A percentile compares a stretch with the other conserved stretches of the same genome.
These are phyloP conservation scores for Barnettozyma salicaria DNA, from an alignment of 805 yeast species.

Conservation along the genomic window DNA sequence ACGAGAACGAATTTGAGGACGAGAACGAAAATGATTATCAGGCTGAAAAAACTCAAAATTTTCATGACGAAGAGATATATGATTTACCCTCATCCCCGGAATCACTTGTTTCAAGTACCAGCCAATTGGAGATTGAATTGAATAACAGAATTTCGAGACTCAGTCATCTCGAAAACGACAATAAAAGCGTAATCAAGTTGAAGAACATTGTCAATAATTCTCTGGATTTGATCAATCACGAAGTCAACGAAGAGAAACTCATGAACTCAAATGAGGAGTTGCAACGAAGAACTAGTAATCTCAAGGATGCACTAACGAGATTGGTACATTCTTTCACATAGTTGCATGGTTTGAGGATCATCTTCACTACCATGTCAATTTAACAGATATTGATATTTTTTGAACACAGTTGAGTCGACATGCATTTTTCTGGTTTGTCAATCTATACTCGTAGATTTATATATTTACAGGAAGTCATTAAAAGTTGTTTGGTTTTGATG, in stretches of 20 bases:
- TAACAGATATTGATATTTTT: too few species aligned
- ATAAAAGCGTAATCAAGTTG: constrained; percentile 16
- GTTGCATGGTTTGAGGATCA: neutral
- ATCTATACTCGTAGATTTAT: neutral
- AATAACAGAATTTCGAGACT: constrained; percentile 13
- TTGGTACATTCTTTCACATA: constrained; percentile 16
- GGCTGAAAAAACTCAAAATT: neutral
- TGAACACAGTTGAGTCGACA: too few species aligned
- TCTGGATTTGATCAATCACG: constrained; percentile 16
- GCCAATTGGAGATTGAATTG: constrained; percentile 21
- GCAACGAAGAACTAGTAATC: constrained; percentile 7
- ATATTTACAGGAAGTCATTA: constrained; percentile 4
- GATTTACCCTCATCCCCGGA: constrained; percentile 23
- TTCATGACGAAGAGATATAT: neutral
- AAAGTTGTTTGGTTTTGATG: constrained; percentile 4
- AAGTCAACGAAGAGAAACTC: constrained; percentile 11
- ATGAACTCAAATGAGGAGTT: constrained; percentile 14
- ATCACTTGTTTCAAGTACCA: constrained; percentile 13
- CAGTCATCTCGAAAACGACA: constrained; percentile 10
- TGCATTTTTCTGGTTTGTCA: too few species aligned
- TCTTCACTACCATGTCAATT: too few species aligned
- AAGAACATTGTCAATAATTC: constrained; percentile 16
- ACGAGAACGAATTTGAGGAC: constrained; percentile 3
- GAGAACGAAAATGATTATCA: constrained; percentile 2
- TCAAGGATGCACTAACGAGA: constrained; percentile 10